Evolutionary conservation across 768 basidiomycete species (phyloP).

Genomic region (Trametes punicea): DNA sequence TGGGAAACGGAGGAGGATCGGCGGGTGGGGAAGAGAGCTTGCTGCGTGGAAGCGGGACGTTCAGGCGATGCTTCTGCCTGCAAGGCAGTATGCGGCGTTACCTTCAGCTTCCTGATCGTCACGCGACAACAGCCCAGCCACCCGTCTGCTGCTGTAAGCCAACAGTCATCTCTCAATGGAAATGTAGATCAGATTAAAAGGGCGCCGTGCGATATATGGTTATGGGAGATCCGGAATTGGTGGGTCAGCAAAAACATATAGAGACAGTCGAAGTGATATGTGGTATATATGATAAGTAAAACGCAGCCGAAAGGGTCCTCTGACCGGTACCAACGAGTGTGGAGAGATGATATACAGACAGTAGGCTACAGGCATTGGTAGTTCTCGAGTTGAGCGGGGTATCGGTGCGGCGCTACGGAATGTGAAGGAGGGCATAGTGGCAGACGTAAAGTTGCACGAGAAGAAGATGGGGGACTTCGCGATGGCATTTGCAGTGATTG

Average conservation of each 20-base stretch:
- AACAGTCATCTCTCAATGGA: background rate
- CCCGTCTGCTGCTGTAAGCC: background rate
- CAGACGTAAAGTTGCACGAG: constrained; percentile 2
- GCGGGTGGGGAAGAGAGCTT: constrained; percentile 26
- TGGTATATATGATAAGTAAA: background rate
- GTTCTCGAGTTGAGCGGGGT: background rate
- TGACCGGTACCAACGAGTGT: constrained; percentile 4
- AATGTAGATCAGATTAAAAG: background rate
- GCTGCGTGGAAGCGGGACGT: constrained; percentile 20
- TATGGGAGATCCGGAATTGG: background rate
- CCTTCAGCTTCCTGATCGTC: background rate
- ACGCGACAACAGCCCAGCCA: background rate
- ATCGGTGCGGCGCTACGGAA: background rate
- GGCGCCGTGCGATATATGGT: constrained; percentile 1
- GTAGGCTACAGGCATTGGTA: constrained; percentile 16
- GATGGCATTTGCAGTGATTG: background rate
- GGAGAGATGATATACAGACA: constrained; percentile 10
- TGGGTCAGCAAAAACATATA: too few relatives aligned
- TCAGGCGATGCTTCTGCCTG: constrained; percentile 9
- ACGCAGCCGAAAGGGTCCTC: background rate
- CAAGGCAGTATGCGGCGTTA: background rate
- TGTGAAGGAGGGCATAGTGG: background rate
- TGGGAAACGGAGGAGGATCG: constrained; percentile 20
- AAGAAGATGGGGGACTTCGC: background rate
- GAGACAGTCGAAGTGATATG: constrained; percentile 1